phyloP scores from a whole-genome alignment of 176 grass and related monocot species.

The Aegilops tauschii region DNA sequence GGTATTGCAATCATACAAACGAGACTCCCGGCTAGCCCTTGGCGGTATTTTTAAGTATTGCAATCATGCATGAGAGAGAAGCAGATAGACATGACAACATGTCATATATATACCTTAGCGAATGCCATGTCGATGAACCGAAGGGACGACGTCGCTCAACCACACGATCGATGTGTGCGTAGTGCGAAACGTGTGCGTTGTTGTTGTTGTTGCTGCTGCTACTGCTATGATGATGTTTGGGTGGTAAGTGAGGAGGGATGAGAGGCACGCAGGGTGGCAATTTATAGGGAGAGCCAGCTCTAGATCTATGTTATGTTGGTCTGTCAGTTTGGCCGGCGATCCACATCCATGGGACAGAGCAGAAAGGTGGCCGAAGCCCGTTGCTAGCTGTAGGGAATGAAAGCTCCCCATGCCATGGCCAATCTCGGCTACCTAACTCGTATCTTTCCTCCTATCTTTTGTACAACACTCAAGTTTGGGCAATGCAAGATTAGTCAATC shows the following conservation, averaged over 20 bases:
- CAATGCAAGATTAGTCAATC: conserved; percentile 18
- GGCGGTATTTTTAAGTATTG: too few relatives aligned
- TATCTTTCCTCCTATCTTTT: conserved; percentile 49
- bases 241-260: neutral
- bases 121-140: conserved; percentile 25
- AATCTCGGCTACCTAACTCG: conserved; percentile 45
- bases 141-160: neutral
- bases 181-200: too few relatives aligned
- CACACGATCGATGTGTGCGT: too few relatives aligned
- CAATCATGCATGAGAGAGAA: neutral
- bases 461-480: conserved; percentile 43
- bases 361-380: conserved; percentile 14
- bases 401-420: conserved; percentile 2
- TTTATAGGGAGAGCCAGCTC: conserved; percentile 20
- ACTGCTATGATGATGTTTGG: neutral
- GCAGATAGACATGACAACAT: neutral
- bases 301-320: neutral
- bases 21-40: too few relatives aligned
- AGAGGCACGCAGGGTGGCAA: conserved; percentile 24
- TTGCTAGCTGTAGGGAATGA: neutral
- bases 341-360: conserved; percentile 5
- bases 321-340: conserved; percentile 32
- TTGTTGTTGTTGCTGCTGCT: neutral
- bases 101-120: conserved; percentile 33
- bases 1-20: too few relatives aligned